Base-by-base conservation (phyloP, 352 stramenopile genomes). In the Phytophthora sp. region DNA sequence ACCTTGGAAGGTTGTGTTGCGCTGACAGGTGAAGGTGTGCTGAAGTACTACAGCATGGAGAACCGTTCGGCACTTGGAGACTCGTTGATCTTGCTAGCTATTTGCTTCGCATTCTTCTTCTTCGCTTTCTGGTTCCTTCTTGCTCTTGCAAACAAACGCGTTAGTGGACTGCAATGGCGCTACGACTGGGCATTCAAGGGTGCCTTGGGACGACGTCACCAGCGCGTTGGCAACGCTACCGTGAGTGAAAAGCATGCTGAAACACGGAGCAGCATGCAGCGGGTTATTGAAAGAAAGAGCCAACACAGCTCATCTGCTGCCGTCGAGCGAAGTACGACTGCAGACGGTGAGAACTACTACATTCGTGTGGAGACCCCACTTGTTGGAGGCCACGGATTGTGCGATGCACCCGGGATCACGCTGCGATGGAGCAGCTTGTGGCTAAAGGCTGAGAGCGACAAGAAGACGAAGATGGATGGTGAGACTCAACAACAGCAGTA, bases 11-110 rank as follows among this genome's bases (percentile, higher is more conserved):
- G 54, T 8, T 89, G 77, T 26, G 54, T 77, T 1, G 77, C 76
- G 0, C 48, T 48, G 2, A 76, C 66, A 6, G 78, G 81, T 0
- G 48, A 69, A 1, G 51, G 65, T 2, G 78, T 90, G 18, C 54
- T 90, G 5, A 59, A 69, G 35, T 79, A 77, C 54, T 80, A 87
- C 54, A 77, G 66, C 31, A 75, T 84, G 66, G 52, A 70, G 15
- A 63, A 62, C 13, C 68, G 64, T 2, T 84, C 77, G 6, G 71
- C 58, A 0, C 30, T 80, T 8, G 62, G 49, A 2, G 70, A 85
- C 32, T 64, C 59, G 10, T 26, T 83, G 5, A 62, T 86, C 15
- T 48, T 87, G 9, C 23, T 89, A 0, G 61, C 18, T 1, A 72
- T 87, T 46, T 74, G 66, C 38, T 44, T 78, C 4, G 48, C 43